Percentiles rank a stretch among this genome's conserved stretches.
These are phyloP conservation scores for Dendrothele bispora DNA, from an alignment of 768 basidiomycete species.

Conservation along the genomic window DNA sequence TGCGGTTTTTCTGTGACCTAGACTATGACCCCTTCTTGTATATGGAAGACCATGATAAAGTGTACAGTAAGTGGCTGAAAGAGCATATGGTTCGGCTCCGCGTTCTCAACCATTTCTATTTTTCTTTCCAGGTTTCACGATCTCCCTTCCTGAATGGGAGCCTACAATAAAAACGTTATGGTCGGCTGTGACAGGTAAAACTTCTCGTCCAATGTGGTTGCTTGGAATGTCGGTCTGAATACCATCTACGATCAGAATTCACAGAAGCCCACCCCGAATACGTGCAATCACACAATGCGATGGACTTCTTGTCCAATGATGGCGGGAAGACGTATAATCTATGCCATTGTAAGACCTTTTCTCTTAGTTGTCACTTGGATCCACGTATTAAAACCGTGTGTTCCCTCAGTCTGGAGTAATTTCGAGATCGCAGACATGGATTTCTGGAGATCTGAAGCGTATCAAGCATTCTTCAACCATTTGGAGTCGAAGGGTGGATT, in stretches of 20 bases:
- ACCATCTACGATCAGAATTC: conserved; percentile 54
- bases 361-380: neutral
- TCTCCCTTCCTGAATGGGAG: conserved; percentile 76
- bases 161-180: conserved; percentile 83
- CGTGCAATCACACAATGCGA: conserved; percentile 62
- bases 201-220: neutral
- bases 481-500: conserved; percentile 85
- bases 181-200: conserved; percentile 65
- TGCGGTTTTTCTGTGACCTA: conserved; percentile 65
- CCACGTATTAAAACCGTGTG: neutral
- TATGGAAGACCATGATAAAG: conserved; percentile 56
- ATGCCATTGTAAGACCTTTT: conserved; percentile 53
- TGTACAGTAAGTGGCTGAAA: conserved; percentile 35
- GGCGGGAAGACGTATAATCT: conserved; percentile 65
- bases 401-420: conserved; percentile 84
- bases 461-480: conserved; percentile 79
- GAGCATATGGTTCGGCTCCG: neutral
- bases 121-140: conserved; percentile 61
- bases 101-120: neutral
- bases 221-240: neutral
- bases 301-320: conserved; percentile 74
- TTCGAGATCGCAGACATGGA: conserved; percentile 91
- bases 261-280: conserved; percentile 60
- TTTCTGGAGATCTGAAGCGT: conserved; percentile 85
- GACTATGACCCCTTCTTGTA: conserved; percentile 63